These are phyloP conservation scores for Pseudogymnoascus sp. DNA, from an alignment of 2,329 filamentous ascomycete species.

Conservation along the genomic window DNA sequence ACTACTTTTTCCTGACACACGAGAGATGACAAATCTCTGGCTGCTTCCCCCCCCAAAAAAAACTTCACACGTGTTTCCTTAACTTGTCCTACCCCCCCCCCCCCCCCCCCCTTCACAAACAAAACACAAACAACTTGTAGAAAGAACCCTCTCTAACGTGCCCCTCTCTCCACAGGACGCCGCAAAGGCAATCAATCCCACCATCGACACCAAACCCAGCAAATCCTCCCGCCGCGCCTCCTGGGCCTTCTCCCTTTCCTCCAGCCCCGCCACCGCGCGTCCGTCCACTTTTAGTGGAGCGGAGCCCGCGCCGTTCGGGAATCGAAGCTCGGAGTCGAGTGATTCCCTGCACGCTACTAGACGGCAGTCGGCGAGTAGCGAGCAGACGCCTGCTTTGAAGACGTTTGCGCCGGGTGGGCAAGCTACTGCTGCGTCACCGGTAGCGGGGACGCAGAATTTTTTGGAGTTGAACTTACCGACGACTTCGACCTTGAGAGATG, in stretches of 20 bases:
- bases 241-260: neutral
- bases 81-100: neutral
- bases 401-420: neutral
- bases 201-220: neutral
- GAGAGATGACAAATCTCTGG: neutral
- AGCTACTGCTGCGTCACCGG: neutral
- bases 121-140: neutral
- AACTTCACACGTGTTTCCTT: neutral
- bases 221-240: neutral
- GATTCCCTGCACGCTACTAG: neutral
- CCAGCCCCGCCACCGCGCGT: neutral
- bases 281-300: neutral
- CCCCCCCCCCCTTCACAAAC: neutral
- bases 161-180: neutral
- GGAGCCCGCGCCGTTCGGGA: neutral
- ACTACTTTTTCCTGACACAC: neutral
- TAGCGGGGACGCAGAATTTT: neutral
- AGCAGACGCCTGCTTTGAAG: neutral
- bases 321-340: neutral
- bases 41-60: neutral
- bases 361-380: neutral
- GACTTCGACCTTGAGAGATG: neutral
- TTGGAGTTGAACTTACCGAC: neutral
- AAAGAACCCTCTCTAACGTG: neutral
- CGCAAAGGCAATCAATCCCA: neutral